A percentile compares a stretch with the other conserved stretches of the same genome.
Conservation (phyloP, 116 monocot species). For the Dioscorea cayenensis region DNA sequence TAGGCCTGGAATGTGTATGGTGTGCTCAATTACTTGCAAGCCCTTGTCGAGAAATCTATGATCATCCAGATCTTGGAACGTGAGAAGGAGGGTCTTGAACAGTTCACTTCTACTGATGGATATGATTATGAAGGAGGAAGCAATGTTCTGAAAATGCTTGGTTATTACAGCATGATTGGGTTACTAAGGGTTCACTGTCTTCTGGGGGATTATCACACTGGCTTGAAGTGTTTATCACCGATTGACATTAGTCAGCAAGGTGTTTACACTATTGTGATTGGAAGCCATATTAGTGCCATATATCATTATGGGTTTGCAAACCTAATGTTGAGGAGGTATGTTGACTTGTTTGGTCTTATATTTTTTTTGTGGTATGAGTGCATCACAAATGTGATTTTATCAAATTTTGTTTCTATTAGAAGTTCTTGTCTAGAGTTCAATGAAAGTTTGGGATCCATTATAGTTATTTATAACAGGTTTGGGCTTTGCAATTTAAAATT, state of each 20-base stretch:
- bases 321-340: slow-evolving; percentile 79
- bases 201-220: slow-evolving; percentile 87
- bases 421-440: no score
- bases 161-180: slow-evolving; percentile 96
- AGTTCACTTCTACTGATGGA: slow-evolving; percentile 81
- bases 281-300: slow-evolving; percentile 85
- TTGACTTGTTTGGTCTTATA: not conserved
- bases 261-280: slow-evolving; percentile 86
- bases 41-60: slow-evolving; percentile 89
- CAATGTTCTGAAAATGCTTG: slow-evolving; percentile 93
- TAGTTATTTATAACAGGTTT: no score
- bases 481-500: no score
- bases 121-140: slow-evolving; percentile 95
- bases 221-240: slow-evolving; percentile 77
- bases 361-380: not conserved
- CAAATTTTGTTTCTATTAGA: not conserved
- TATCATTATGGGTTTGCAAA: slow-evolving; percentile 97
- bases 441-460: no score
- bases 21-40: slow-evolving; percentile 96
- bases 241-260: slow-evolving; percentile 89
- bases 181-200: slow-evolving; percentile 88
- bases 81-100: slow-evolving; percentile 87
- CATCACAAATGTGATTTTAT: not conserved
- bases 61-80: slow-evolving; percentile 78
- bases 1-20: slow-evolving; percentile 97